A percentile compares a stretch with the other conserved stretches of the same genome.
Conservation (phyloP, 345 rosid genomes). For the Melaleuca quinquenervia region DNA sequence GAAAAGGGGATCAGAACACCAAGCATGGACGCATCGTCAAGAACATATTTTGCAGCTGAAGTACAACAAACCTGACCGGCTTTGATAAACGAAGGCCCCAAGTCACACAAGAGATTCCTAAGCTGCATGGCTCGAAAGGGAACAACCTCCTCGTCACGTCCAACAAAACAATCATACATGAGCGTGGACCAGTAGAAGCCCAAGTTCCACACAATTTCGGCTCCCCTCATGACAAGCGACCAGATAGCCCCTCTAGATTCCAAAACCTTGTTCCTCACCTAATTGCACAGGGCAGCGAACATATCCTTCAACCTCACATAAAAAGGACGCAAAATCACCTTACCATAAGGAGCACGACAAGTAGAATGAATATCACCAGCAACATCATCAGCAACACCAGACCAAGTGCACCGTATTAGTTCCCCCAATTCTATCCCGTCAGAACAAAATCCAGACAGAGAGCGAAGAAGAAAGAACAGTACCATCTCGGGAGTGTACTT, state of each 20-base stretch:
- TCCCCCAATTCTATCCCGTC: not conserved
- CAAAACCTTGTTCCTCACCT: constrained; percentile 85
- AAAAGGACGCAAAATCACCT: not conserved
- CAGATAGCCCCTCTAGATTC: constrained; percentile 60
- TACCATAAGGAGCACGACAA: not conserved
- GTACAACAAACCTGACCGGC: constrained; percentile 72
- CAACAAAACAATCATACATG: constrained; percentile 73
- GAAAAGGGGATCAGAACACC: not conserved
- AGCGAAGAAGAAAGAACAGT: constrained; percentile 13
- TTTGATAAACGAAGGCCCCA: constrained; percentile 96
- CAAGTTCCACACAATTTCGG: constrained; percentile 87
- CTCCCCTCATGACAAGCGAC: constrained; percentile 67
- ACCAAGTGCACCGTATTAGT: not conserved
- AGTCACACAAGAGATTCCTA: constrained; percentile 80
- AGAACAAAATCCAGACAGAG: not conserved
- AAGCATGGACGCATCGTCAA: not conserved
- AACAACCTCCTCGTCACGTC: constrained; percentile 89
- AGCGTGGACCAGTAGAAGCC: constrained; percentile 86
- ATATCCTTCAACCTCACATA: not conserved
- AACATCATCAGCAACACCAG: not conserved
- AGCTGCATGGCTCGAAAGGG: constrained; percentile 90
- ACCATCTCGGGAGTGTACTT: constrained; percentile 93
- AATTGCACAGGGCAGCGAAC: not conserved
- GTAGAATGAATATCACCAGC: not conserved
- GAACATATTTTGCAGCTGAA: not conserved